Conservation (phyloP, 768 basidiomycete species). For the Tricholoma sp. region DNA sequence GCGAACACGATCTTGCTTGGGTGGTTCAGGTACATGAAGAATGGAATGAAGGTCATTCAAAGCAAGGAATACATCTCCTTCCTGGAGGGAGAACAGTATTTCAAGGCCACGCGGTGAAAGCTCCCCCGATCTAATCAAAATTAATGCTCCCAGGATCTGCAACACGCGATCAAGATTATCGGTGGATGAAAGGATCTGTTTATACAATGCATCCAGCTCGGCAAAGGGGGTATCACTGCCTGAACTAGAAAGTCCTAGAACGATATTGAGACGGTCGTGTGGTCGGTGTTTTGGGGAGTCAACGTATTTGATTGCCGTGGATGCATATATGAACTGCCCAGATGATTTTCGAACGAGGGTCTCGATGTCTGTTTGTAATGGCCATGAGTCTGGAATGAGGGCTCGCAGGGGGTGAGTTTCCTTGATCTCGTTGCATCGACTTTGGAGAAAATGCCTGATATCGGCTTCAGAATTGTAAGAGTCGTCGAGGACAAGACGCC, state of each 20-base stretch:
- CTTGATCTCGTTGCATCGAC: background rate
- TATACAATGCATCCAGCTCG: background rate
- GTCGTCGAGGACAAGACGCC: background rate
- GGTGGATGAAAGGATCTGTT: background rate
- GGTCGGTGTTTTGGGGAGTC: background rate
- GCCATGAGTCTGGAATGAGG: background rate
- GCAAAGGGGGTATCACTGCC: background rate
- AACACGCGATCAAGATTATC: background rate
- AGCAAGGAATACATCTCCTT: background rate
- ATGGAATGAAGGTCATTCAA: background rate
- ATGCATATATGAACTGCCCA: slow-evolving; percentile 4
- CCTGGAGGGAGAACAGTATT: background rate
- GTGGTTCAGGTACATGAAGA: background rate
- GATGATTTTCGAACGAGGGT: background rate
- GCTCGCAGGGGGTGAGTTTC: background rate
- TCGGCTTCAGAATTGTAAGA: background rate
- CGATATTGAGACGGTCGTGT: background rate
- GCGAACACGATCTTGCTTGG: background rate
- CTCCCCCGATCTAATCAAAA: background rate
- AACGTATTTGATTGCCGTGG: background rate
- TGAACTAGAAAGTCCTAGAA: background rate
- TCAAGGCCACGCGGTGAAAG: background rate
- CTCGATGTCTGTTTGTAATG: background rate
- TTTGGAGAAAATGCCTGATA: background rate
- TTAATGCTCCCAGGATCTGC: background rate